Percentiles rank a stretch among this genome's conserved stretches.
phyloP scores from a whole-genome alignment of 441 rosid genomes.

The Hypseocharis bilobata region DNA sequence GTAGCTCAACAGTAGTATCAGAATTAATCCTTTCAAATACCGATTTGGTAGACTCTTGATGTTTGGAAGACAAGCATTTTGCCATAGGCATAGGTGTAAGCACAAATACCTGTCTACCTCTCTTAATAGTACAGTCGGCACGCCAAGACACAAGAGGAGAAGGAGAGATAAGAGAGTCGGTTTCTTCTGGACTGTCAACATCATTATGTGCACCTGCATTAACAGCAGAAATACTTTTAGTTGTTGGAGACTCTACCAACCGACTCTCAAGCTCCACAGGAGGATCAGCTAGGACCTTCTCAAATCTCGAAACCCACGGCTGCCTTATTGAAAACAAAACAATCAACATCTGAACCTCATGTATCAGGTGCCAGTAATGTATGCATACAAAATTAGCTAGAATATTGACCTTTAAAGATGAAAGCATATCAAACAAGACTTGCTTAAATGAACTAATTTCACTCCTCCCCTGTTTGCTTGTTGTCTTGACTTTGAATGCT shows the following conservation, averaged over 20 bases:
- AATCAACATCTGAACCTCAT: background rate
- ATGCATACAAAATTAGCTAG: background rate
- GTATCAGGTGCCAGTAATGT: background rate
- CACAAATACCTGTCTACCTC: conserved; percentile 61
- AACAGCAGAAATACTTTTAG: conserved; percentile 21
- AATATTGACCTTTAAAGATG: conserved; percentile 55
- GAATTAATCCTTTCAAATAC: conserved; percentile 28
- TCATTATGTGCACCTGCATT: conserved; percentile 32
- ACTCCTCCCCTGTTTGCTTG: conserved; percentile 35
- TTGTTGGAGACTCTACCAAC: conserved; percentile 20
- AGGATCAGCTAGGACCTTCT: conserved; percentile 30
- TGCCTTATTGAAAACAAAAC: conserved; percentile 29
- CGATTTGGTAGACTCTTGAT: conserved; percentile 29
- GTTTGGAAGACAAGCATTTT: conserved; percentile 44
- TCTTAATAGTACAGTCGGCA: conserved; percentile 46
- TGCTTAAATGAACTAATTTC: conserved; percentile 51
- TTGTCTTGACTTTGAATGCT: conserved; percentile 40
- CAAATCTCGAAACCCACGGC: conserved; percentile 78
- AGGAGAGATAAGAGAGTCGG: conserved; percentile 59
- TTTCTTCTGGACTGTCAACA: conserved; percentile 55
- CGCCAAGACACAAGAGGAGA: conserved; percentile 89
- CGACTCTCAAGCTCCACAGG: conserved; percentile 23
- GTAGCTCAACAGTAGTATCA: conserved; percentile 26
- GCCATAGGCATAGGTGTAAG: conserved; percentile 75
- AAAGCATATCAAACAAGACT: conserved; percentile 50